phyloP scores from a whole-genome alignment of 768 basidiomycete genomes.

The Postia placenta region DNA sequence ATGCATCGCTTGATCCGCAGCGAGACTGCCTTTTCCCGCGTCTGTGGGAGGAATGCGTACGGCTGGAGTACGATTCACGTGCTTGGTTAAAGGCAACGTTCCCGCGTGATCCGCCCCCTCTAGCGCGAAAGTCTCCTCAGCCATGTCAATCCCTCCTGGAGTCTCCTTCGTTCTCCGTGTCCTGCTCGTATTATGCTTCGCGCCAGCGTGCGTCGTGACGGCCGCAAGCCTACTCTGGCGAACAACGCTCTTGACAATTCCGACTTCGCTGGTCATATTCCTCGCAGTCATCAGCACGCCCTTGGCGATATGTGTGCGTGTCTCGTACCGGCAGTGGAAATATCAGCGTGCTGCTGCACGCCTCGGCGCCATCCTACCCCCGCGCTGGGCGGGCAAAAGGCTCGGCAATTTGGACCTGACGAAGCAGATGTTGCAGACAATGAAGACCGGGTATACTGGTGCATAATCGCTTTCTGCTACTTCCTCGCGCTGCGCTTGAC shows the following conservation, averaged over 20 bases:
- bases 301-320: slow-evolving; percentile 1
- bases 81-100: too few species aligned
- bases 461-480: too few species aligned
- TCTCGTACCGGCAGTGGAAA: slow-evolving; percentile 5
- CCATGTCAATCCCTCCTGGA: slow-evolving; percentile 9
- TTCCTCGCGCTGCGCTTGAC: too few species aligned
- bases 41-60: too few species aligned
- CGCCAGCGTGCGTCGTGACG: slow-evolving; percentile 3
- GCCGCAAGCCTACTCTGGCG: not conserved
- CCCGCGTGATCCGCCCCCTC: too few species aligned
- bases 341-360: slow-evolving; percentile 8
- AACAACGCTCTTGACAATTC: not conserved
- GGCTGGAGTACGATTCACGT: too few species aligned
- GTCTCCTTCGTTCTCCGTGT: slow-evolving; percentile 7
- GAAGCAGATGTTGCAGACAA: slow-evolving; percentile 12
- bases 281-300: slow-evolving; percentile 7
- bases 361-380: slow-evolving; percentile 17
- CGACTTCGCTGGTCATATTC: slow-evolving; percentile 8
- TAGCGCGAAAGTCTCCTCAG: too few species aligned
- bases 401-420: slow-evolving; percentile 32
- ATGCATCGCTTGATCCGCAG: too few species aligned
- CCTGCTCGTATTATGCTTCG: slow-evolving; percentile 3
- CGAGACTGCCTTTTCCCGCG: too few species aligned
- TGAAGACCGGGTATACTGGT: slow-evolving; percentile 32
- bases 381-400: slow-evolving; percentile 24